Evolutionary conservation across 257 asterid species (phyloP), one percentile per base, ranked within the genome.

Genomic region (Marsdenia floribunda): DNA sequence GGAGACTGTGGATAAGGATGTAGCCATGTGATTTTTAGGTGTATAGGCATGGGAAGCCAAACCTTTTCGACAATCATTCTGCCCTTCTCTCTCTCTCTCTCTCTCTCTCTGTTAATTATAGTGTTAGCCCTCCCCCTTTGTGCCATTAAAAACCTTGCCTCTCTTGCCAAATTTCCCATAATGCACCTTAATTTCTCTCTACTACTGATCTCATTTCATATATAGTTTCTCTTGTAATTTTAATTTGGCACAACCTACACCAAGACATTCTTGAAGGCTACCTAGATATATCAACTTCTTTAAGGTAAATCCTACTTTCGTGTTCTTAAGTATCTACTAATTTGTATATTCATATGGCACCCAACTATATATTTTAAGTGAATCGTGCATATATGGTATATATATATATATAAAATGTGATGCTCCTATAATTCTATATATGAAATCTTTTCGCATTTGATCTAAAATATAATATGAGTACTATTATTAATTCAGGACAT

Each of bases 11-110:
- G 82, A 73, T 73, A 18, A 57, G 85, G 80, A 88, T 79, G 13
- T 80, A 19, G 82, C 80, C 90, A 89, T 83, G 96, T 89, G 90
- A 89, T 66, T 35, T 82, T 42, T 80, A 78, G 90, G 83, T 86
- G 89, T 80, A 82, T 72, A 80, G 85, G 90, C 87, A 90, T 90
- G 94, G 96, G 91, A 84, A 74, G 77, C 83, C 86, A 74, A 76
- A 66, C 83, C 82, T 84, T 78, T 76, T 50, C 81, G 80, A 82
- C 92, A 83, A 80, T 87, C 83, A 90, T 87, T 83, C 90, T 80
- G 73, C 49, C 52, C 68, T 73, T 42, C 55, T 75, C 50, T 15
- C 52, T 1, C 33, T 75, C 50, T 15, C 57, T 42, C 55, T 75
- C 50, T 15, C 52, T 1, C 33, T 75, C 50, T 15, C 57, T n/a